These are phyloP conservation scores for Pseudogymnoascus sp. DNA, from an alignment of 2,329 filamentous ascomycete genomes.

Conservation along the genomic window DNA sequence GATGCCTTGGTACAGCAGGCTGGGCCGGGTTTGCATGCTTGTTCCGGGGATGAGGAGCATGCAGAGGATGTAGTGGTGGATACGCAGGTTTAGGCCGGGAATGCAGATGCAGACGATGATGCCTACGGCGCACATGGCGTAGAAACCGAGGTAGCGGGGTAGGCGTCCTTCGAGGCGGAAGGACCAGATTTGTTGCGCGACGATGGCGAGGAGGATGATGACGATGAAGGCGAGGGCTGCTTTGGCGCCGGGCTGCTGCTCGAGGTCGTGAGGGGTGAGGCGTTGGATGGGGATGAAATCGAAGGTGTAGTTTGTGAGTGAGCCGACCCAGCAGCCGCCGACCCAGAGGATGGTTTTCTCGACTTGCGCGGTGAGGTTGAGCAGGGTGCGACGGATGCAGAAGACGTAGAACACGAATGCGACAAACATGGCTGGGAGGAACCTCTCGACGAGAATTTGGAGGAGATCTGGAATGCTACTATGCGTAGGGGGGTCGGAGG, in stretches of 20 bases:
- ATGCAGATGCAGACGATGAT: slow-evolving; percentile 63
- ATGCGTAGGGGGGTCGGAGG: slow-evolving; percentile 72
- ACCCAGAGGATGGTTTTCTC: slow-evolving; percentile 90
- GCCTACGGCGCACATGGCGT: slow-evolving; percentile 56
- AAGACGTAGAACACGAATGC: slow-evolving; percentile 82
- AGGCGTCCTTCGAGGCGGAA: slow-evolving; percentile 80
- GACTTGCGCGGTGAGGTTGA: slow-evolving; percentile 67
- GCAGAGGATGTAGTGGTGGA: slow-evolving; percentile 91
- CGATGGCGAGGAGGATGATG: slow-evolving; percentile 57
- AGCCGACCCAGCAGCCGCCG: slow-evolving; percentile 81
- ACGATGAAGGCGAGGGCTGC: slow-evolving; percentile 73
- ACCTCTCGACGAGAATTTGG: slow-evolving; percentile 68
- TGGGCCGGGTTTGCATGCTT: slow-evolving; percentile 75
- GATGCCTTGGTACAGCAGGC: slow-evolving; percentile 79
- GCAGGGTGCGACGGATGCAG: slow-evolving; percentile 61
- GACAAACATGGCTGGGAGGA: slow-evolving; percentile 79
- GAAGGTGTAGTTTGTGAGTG: slow-evolving; percentile 90
- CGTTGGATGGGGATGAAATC: slow-evolving; percentile 88
- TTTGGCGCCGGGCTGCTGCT: slow-evolving; percentile 81
- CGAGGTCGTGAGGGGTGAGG: slow-evolving; percentile 80
- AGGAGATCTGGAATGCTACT: slow-evolving; percentile 61
- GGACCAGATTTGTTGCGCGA: slow-evolving; percentile 69
- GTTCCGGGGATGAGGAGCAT: slow-evolving; percentile 83
- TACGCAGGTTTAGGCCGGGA: slow-evolving; percentile 71
- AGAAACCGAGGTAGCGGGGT: slow-evolving; percentile 67